Percentiles rank a stretch among this genome's conserved stretches.
Evolutionary conservation across 1,284 basidiomycete genomes (phyloP).

Genomic region (Leccinum huronense): DNA sequence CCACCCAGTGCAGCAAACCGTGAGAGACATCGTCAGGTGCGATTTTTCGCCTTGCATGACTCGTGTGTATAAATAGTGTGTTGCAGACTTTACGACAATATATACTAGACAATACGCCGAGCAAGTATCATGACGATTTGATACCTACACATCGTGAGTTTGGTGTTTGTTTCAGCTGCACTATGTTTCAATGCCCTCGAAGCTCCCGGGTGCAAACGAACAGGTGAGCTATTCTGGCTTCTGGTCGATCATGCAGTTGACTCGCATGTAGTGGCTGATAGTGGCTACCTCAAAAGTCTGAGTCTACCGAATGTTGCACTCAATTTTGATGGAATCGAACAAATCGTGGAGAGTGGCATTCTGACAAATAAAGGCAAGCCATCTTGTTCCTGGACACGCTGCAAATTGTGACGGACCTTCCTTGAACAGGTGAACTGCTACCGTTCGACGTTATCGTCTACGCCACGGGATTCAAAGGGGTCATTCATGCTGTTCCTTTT

Average conservation of each 20-base stretch:
- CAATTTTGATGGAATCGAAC: constrained; percentile 39
- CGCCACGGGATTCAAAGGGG: constrained; percentile 36
- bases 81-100: constrained; percentile 32
- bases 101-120: constrained; percentile 34
- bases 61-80: constrained; percentile 1
- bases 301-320: constrained; percentile 43
- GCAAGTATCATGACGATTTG: constrained; percentile 37
- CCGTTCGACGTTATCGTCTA: constrained; percentile 36
- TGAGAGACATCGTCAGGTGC: constrained; percentile 22
- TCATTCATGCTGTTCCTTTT: constrained; percentile 11
- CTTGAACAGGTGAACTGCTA: constrained; percentile 25
- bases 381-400: not conserved
- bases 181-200: not conserved
- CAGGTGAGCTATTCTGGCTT: constrained; percentile 11
- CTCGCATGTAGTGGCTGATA: constrained; percentile 33
- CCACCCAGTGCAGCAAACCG: constrained; percentile 13
- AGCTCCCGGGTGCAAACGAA: constrained; percentile 43
- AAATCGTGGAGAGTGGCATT: constrained; percentile 40
- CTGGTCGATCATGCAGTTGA: constrained; percentile 1
- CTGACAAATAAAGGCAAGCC: constrained; percentile 36
- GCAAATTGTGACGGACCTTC: not conserved
- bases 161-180: not conserved
- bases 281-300: constrained; percentile 41
- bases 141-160: constrained; percentile 39
- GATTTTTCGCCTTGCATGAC: not conserved